Evolutionary conservation across 2,329 filamentous ascomycete genomes (phyloP).

Genomic region (Alternaria arbusti): DNA sequence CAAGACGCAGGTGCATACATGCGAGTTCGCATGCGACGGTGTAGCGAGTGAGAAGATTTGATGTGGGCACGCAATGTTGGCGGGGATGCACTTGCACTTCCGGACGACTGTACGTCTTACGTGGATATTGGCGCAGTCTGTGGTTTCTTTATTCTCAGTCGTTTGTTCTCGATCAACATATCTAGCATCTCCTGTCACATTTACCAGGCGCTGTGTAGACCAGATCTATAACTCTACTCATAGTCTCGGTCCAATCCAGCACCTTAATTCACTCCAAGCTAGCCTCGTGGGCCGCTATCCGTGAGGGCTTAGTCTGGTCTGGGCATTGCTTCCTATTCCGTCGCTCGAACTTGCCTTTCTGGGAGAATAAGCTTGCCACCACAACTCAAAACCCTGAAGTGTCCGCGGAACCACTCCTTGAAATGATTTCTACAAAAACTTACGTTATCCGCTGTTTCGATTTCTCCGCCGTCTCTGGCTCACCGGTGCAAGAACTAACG

Average conservation of each 20-base stretch:
- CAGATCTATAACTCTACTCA: conserved; percentile 31
- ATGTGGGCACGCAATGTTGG: conserved; percentile 41
- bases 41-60: conserved; percentile 36
- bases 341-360: conserved; percentile 21
- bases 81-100: conserved; percentile 33
- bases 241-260: conserved; percentile 35
- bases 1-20: conserved; percentile 28
- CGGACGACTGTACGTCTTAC: conserved; percentile 45
- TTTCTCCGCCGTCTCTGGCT: not conserved
- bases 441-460: not conserved
- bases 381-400: conserved; percentile 1
- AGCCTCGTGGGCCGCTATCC: conserved; percentile 21
- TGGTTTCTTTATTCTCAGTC: conserved; percentile 30
- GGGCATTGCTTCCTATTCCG: conserved; percentile 27
- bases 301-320: conserved; percentile 19
- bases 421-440: not conserved
- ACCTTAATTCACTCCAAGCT: conserved; percentile 22
- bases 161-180: conserved; percentile 34
- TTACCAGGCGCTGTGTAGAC: conserved; percentile 43
- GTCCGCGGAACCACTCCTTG: not conserved
- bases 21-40: conserved; percentile 22
- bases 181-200: conserved; percentile 38
- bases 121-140: conserved; percentile 45
- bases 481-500: not conserved
- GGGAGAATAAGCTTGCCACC: conserved; percentile 19